Conservation (phyloP, 164 flowering plant genomes). For the Warburgia ugandensis region DNA sequence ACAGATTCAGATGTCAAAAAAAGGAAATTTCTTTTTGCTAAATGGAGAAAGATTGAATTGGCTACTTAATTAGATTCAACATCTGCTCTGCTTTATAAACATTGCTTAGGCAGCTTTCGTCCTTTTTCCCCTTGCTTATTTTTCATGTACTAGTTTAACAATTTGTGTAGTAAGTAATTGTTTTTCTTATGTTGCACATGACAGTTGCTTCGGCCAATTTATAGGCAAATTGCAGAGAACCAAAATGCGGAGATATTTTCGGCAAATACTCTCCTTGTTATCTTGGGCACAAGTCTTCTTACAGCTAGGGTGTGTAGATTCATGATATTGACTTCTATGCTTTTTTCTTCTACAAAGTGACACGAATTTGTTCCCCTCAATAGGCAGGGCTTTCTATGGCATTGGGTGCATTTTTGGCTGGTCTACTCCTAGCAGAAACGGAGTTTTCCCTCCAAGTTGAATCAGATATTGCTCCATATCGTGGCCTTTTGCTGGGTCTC, state of each 20-base stretch:
- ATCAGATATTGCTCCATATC: constrained; percentile 99
- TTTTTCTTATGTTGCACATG: constrained; percentile 2
- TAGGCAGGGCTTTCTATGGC: constrained; percentile 99
- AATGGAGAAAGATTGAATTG: too few relatives aligned
- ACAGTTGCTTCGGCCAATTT: constrained; percentile 97
- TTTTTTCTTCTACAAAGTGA: constrained; percentile 6
- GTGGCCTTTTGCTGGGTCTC: constrained; percentile 96
- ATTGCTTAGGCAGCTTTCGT: neutral
- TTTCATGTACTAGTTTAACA: neutral
- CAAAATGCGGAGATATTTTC: constrained; percentile 99
- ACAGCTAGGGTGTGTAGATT: constrained; percentile 80
- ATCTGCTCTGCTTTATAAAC: too few relatives aligned
- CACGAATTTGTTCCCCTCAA: constrained; percentile 10
- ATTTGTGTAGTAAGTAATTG: neutral
- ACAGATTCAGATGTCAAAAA: too few relatives aligned
- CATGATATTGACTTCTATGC: constrained; percentile 4
- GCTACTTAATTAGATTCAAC: too few relatives aligned
- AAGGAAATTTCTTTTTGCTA: too few relatives aligned
- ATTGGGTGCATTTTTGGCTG: constrained; percentile 98
- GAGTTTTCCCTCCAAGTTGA: constrained; percentile 98
- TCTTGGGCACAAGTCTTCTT: constrained; percentile 94
- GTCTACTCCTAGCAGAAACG: constrained; percentile 98
- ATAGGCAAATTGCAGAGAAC: constrained; percentile 96
- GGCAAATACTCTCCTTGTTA: constrained; percentile 93
- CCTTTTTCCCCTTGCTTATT: neutral